phyloP scores from a whole-genome alignment of 805 yeast species.

The Candida jianshihensis region DNA sequence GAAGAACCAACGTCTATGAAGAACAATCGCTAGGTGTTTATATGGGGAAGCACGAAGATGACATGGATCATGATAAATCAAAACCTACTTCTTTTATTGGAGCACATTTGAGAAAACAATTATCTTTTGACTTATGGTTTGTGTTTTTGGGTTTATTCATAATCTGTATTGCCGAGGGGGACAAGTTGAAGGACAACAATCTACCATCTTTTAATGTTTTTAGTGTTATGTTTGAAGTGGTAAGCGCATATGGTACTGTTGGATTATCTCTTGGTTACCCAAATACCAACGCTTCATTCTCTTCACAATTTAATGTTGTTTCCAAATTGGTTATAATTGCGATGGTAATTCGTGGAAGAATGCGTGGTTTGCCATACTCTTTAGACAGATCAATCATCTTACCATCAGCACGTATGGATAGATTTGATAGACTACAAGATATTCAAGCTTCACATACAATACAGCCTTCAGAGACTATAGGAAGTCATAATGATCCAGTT shows the following conservation, averaged over 20 bases:
- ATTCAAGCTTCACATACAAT: slow-evolving; percentile 15
- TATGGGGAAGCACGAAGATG: slow-evolving; percentile 24
- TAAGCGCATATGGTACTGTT: slow-evolving; percentile 95
- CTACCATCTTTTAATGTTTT: slow-evolving; percentile 57
- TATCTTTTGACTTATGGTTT: slow-evolving; percentile 94
- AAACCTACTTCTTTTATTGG: slow-evolving; percentile 64
- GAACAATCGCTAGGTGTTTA: slow-evolving; percentile 96
- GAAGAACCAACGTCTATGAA: slow-evolving; percentile 96
- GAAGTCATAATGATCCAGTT: slow-evolving; percentile 19
- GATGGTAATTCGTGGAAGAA: slow-evolving; percentile 91
- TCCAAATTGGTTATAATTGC: slow-evolving; percentile 83
- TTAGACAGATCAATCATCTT: slow-evolving; percentile 91
- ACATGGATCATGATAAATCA: slow-evolving; percentile 23
- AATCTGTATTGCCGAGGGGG: slow-evolving; percentile 81
- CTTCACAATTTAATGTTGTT: slow-evolving; percentile 60
- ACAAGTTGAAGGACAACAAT: slow-evolving; percentile 40
- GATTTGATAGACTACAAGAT: slow-evolving; percentile 44
- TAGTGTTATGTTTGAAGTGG: slow-evolving; percentile 74
- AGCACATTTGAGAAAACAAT: slow-evolving; percentile 82
- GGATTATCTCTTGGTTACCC: slow-evolving; percentile 89
- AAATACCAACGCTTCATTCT: slow-evolving; percentile 55
- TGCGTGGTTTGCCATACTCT: slow-evolving; percentile 91
- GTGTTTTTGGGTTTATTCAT: slow-evolving; percentile 79
- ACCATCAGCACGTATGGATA: slow-evolving; percentile 60
- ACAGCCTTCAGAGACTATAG: slow-evolving; percentile 17